Base-by-base conservation (phyloP, 2,329 filamentous ascomycete species). In the Pezizomycotina sp. region DNA sequence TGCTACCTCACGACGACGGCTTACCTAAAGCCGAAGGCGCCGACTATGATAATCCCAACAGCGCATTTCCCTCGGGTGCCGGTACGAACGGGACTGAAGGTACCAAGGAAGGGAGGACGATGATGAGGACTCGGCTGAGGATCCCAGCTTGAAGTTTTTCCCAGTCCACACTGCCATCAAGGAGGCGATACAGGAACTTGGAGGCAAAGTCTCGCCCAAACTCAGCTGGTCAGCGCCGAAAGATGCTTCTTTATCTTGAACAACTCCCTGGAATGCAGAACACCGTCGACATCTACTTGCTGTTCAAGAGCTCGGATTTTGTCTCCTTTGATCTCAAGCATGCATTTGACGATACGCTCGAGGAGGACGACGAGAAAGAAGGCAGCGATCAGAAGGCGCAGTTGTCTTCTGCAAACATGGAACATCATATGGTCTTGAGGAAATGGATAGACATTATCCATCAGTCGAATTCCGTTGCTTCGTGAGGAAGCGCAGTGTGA, bases 161-260 rank as follows among this genome's bases (percentile, higher is more conserved):
- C 76, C 80, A 22, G 68, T 84, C 2, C 89, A 98, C 57, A 63
- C 72, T 27, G 59, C 68, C 38, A 82, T 98, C 56, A 77, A 75
- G 55, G 63, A 70, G 15, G 78, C 70, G 26, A 93, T 98, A 45
- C 59, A 64, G 8, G 77, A 84, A 50, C 68, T 95, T 1, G 84
- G 81, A 10, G 86, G 86, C 41, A 72, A 75, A 42, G 84, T 92
- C 6, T 75, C 78, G 2, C 89, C 89, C 1, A 98, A 98, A 58
- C 63, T 98, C 29, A 95, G 95, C 61, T 98, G 89, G 89, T 93
- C 84, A 4, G 76, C 83, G 3, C 89, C 89, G 3, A 92, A 93
- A 57, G 89, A 98, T 55, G 89, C 89, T 6, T 81, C 79, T 14
- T 93, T 83, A 93, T 98, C 57, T 59, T 74, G 59, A 60, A 69